Base-by-base conservation (phyloP, 441 rosid genomes). In the Populus hybrid region DNA sequence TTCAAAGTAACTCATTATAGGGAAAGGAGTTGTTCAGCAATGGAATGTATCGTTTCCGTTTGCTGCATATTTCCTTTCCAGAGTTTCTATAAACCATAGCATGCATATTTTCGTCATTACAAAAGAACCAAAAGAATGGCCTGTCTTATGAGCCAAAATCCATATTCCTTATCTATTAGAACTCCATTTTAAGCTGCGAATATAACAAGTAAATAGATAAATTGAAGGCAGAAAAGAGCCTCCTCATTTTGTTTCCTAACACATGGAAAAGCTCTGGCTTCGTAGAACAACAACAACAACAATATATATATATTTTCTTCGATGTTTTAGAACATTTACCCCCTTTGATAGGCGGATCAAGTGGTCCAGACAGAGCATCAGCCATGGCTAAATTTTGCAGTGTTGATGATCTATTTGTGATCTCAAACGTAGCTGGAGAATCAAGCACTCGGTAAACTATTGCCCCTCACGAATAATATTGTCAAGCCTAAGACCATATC, bases 311-410 rank as follows among this genome's bases (percentile, higher is more conserved):
- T n/a, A n/a, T n/a, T n/a, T n/a, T n/a, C n/a, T n/a, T n/a, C 26
- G 23, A 64, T 64, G 23, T 64, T 64, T 64, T 10, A 67, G 70
- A 72, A 53, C 26, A 30, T 70, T 72, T 70, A 87, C 92, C 86
- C 14, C 73, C 72, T 85, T 76, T 84, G 64, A 28, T 53, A 70
- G 75, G 79, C 53, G 79, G 82, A 73, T 87, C 89, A 67, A 78
- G 80, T 75, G 83, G 83, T 67, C 69, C 84, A 36, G 87, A 73
- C 88, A 80, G 75, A 12, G 74, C 50, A 69, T 85, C 90, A 61
- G 87, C 84, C 88, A 85, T 88, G 81, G 65, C 79, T 80, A 65
- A 76, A 77, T 34, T 73, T 70, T 50, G 32, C 16, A 32, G 73
- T 23, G 46, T 26, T 53, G 20, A 14, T 30, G 50, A 64, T 71